phyloP scores from a whole-genome alignment of 2,329 filamentous ascomycete genomes.

The Cercospora sojina region DNA sequence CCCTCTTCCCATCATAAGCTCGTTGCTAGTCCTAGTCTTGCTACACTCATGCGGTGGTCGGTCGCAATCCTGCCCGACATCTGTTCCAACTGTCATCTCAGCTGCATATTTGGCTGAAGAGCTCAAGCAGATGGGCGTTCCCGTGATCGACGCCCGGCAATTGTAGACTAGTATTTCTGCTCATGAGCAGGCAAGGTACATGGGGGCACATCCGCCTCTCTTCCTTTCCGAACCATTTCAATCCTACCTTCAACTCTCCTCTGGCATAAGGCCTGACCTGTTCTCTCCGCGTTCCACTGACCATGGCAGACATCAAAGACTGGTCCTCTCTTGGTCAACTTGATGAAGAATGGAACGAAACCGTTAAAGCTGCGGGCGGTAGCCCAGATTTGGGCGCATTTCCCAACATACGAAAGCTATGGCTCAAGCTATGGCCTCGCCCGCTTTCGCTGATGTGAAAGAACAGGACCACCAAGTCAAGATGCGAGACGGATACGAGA shows the following conservation, averaged over 20 bases:
- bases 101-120: neutral
- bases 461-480: slow-evolving; percentile 42
- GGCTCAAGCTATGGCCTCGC: neutral
- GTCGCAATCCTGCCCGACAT: neutral
- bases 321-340: slow-evolving; percentile 30
- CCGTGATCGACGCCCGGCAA: neutral
- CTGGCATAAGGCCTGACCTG: too few species aligned
- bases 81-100: neutral
- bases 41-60: neutral
- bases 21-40: neutral
- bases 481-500: slow-evolving; percentile 39
- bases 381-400: slow-evolving; percentile 32
- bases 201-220: neutral
- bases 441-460: slow-evolving; percentile 29
- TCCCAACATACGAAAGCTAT: slow-evolving; percentile 21
- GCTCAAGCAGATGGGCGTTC: neutral
- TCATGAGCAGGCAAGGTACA: neutral
- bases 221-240: neutral
- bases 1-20: neutral
- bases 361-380: slow-evolving; percentile 24
- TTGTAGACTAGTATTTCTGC: neutral
- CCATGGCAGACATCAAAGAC: slow-evolving; percentile 34
- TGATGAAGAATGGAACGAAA: slow-evolving; percentile 31
- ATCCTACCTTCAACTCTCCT: neutral
- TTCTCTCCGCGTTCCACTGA: too few species aligned